Conservation (phyloP, 192 early-diverging fungal species). For the Coemansia reversa region DNA sequence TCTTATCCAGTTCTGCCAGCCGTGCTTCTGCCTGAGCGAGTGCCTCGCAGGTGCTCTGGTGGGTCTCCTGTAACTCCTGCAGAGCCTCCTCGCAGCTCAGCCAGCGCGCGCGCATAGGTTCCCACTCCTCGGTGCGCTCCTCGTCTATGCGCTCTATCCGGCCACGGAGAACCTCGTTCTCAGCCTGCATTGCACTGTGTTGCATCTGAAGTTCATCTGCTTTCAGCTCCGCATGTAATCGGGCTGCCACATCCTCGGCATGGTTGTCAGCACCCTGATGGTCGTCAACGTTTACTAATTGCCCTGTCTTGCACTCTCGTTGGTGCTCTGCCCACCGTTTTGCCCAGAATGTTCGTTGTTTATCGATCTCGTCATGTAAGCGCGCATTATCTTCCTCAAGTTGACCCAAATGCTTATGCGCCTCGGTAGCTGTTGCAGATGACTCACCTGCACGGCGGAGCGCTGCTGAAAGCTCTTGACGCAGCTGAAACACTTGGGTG, state of each 20-base stretch:
- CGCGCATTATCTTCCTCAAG: slow-evolving; percentile 34
- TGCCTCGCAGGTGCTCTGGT: slow-evolving; percentile 42
- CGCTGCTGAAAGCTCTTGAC: slow-evolving; percentile 27
- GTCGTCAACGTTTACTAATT: neutral
- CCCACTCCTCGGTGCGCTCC: slow-evolving; percentile 35
- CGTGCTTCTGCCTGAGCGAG: slow-evolving; percentile 38
- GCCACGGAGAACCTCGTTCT: slow-evolving; percentile 21
- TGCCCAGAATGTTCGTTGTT: slow-evolving; percentile 38
- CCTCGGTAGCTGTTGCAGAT: slow-evolving; percentile 9
- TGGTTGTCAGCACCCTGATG: slow-evolving; percentile 2
- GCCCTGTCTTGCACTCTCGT: slow-evolving; percentile 13
- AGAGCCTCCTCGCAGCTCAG: slow-evolving; percentile 39
- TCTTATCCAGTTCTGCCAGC: slow-evolving; percentile 34
- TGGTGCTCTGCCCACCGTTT: slow-evolving; percentile 32
- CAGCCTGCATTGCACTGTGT: slow-evolving; percentile 20
- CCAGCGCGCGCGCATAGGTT: slow-evolving; percentile 47
- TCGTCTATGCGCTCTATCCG: slow-evolving; percentile 24
- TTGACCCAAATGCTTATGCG: slow-evolving; percentile 19
- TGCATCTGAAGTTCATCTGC: slow-evolving; percentile 26
- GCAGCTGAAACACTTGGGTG: slow-evolving; percentile 24
- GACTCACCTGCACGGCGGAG: slow-evolving; percentile 27
- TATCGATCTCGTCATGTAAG: slow-evolving; percentile 27
- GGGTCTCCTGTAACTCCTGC: slow-evolving; percentile 43
- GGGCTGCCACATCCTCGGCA: slow-evolving; percentile 34
- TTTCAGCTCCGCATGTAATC: slow-evolving; percentile 32